Evolutionary conservation across 2,329 filamentous ascomycete genomes (phyloP), one percentile per base, ranked within the genome.

Genomic region (Achaetomium macrosporum): DNA sequence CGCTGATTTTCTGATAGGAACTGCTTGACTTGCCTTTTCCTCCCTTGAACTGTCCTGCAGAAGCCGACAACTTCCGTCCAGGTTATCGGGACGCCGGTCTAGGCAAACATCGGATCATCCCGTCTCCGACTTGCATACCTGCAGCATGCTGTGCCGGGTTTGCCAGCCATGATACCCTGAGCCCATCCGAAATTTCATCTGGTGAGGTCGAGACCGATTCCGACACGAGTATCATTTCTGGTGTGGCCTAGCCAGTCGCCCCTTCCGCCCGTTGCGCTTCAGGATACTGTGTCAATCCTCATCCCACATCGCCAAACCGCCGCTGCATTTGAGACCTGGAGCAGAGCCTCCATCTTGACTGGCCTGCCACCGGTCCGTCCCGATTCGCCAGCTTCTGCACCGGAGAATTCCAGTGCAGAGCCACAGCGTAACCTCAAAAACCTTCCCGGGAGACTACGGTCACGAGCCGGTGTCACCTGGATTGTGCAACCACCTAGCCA

Each of bases 81-180:
- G n/a, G 19, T 35, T 31, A 31, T 43, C 45, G 51, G 53, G 48
- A 52, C 29, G 51, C 51, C 51, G 47, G 48, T 43, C 42, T 47
- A 42, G n/a, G 35, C 35, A 8, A 37, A n/a, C 35, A 42, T 43
- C 52, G 45, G 42, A 42, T 25, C 49, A 45, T 42, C 47, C 50
- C 40, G 44, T 35, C 47, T 53, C 55, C 50, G 42, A 43, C 52
- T 59, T 25, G 7, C 25, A n/a, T 25, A 25, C 25, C 25, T 41
- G 49, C 54, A 47, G 56, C 55, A 54, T 54, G 40, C 41, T 54
- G 50, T 50, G 33, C 25, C 56, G 53, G 51, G 41, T 44, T 44
- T 51, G 46, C 56, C 59, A 56, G 65, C 56, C 66, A 69, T 69
- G 67, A 65, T 63, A 65, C 63, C 61, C 50, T 65, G 62, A 66